Percentiles rank a stretch among this genome's conserved stretches.
Evolutionary conservation across 208 protist genomes (phyloP).

Genomic region (Trypanosoma boissoni): DNA sequence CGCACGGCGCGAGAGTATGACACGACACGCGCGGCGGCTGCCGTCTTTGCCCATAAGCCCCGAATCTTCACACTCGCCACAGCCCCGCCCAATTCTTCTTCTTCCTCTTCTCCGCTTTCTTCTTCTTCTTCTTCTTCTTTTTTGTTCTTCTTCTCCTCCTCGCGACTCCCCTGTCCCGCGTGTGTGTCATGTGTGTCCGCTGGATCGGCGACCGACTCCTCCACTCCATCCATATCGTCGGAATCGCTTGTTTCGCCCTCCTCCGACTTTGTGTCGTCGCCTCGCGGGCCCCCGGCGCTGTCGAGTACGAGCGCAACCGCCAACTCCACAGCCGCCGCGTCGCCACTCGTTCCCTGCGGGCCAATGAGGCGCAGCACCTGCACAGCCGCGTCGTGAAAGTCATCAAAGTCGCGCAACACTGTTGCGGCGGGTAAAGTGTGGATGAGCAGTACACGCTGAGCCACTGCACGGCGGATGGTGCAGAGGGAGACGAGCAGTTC

Average conservation of each 20-base stretch:
- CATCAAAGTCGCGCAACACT: conserved; percentile 57
- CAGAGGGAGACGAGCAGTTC: conserved; percentile 65
- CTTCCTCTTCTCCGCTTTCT: neutral
- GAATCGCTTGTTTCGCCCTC: neutral
- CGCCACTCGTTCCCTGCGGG: neutral
- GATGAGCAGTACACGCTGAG: conserved; percentile 58
- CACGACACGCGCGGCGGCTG: conserved; percentile 48
- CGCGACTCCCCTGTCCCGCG: neutral
- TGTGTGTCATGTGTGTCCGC: neutral
- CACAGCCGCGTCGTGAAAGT: conserved; percentile 54
- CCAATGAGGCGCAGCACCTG: conserved; percentile 18
- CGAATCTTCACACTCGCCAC: too few species aligned
- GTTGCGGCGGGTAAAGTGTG: conserved; percentile 62
- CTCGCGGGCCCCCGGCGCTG: conserved; percentile 20
- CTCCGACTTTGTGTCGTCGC: neutral
- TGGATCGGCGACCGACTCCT: neutral
- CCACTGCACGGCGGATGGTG: conserved; percentile 50
- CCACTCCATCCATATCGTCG: neutral
- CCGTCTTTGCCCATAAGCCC: conserved; percentile 42
- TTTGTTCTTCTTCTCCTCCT: neutral
- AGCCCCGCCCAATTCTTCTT: too few species aligned
- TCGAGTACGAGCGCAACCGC: conserved; percentile 27
- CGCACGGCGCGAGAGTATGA: conserved; percentile 48
- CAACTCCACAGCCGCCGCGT: conserved; percentile 27
- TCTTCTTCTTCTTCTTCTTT: neutral